These are phyloP conservation scores for Arthroderma uncinatum DNA, from an alignment of 2,329 filamentous ascomycete genomes.

Conservation along the genomic window DNA sequence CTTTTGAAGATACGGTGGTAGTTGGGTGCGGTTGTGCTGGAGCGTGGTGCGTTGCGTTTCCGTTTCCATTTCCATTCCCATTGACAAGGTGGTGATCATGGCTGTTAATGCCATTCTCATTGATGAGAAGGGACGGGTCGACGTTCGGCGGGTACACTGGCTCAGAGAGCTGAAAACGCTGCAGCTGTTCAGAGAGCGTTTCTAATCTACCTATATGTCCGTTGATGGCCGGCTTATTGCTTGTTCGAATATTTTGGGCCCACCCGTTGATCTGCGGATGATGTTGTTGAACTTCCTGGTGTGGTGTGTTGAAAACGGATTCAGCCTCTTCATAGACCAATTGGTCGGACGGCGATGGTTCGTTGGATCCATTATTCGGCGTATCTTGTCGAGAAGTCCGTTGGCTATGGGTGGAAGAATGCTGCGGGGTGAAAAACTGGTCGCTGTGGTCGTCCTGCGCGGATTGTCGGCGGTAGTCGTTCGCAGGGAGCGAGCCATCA, in stretches of 20 bases:
- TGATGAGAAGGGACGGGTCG: conserved; percentile 6
- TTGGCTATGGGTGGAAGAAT: background rate
- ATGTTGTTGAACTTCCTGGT: conserved; percentile 8
- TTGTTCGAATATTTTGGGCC: conserved; percentile 8
- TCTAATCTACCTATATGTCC: conserved; percentile 24
- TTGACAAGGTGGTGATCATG: conserved; percentile 23
- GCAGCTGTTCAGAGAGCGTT: conserved; percentile 28
- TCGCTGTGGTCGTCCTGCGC: conserved; percentile 27
- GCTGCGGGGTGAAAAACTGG: conserved; percentile 20
- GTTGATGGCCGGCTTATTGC: conserved; percentile 16
- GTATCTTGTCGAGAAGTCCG: conserved; percentile 5
- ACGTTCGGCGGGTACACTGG: conserved; percentile 19
- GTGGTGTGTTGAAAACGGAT: conserved; percentile 9
- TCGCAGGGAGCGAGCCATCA: conserved; percentile 36
- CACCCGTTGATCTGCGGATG: conserved; percentile 14
- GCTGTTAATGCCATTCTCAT: conserved; percentile 10
- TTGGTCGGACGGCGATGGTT: conserved; percentile 25
- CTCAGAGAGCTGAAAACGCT: conserved; percentile 30
- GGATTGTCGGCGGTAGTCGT: conserved; percentile 25
- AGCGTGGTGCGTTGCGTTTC: conserved; percentile 16
- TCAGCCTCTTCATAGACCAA: conserved; percentile 27
- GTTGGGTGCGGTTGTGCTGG: background rate
- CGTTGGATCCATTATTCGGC: conserved; percentile 29
- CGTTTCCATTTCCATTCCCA: conserved; percentile 21
- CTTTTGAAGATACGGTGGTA: conserved; percentile 15